Percentiles rank a stretch among this genome's conserved stretches.
These are phyloP conservation scores for Achaetomium macrosporum DNA, from an alignment of 2,329 filamentous ascomycete species.

Conservation along the genomic window DNA sequence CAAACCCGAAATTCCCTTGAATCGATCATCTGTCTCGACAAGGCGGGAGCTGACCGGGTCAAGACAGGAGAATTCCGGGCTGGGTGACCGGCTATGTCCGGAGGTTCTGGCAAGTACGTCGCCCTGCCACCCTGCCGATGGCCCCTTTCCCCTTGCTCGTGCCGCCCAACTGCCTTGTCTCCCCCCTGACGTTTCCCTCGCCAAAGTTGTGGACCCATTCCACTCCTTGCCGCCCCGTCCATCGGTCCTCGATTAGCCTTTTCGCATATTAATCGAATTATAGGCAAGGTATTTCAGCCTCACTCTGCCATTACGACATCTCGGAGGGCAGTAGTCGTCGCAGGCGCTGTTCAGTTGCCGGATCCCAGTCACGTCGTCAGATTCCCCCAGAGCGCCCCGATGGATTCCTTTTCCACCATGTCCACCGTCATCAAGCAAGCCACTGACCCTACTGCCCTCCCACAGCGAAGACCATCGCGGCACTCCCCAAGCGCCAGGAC, in stretches of 20 bases:
- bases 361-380: background rate
- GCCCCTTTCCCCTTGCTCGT: background rate
- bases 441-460: background rate
- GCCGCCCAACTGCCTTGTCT: background rate
- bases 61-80: constrained; percentile 79
- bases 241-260: background rate
- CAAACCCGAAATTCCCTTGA: background rate
- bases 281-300: constrained; percentile 27
- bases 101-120: constrained; percentile 87
- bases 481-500: constrained; percentile 78
- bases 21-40: constrained; percentile 11
- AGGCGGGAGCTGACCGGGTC: constrained; percentile 17
- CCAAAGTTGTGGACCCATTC: background rate
- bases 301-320: background rate
- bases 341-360: background rate
- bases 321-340: background rate
- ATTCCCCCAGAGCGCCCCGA: background rate
- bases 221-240: background rate
- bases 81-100: constrained; percentile 92
- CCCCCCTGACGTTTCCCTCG: background rate
- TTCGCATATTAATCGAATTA: constrained; percentile 15
- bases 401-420: background rate
- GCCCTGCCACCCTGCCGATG: constrained; percentile 1
- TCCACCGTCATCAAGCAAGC: background rate
- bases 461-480: constrained; percentile 87